Conservation (phyloP, 331 rosid species). For the Ulmus americana region DNA sequence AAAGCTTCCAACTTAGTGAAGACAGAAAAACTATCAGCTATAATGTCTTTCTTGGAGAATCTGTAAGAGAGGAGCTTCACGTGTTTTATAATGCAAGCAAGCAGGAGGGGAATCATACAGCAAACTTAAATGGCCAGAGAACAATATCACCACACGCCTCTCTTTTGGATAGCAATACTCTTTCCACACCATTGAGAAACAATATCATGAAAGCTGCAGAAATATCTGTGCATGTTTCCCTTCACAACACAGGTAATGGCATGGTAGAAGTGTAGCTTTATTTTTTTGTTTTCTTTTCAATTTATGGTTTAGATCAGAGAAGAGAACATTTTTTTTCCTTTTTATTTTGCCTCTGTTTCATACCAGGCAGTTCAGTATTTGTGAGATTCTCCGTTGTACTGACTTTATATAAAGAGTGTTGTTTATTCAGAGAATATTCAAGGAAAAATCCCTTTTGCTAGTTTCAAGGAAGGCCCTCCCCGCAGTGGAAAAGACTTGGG, state of each 20-base stretch:
- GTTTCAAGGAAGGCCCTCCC: conserved; percentile 33
- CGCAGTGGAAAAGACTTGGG: conserved; percentile 32
- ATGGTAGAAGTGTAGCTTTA: conserved; percentile 13
- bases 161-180: conserved; percentile 24
- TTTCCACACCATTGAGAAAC: conserved; percentile 34
- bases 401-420: conserved; percentile 28
- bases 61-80: conserved; percentile 67
- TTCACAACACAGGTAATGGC: conserved; percentile 45
- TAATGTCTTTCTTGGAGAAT: conserved; percentile 35
- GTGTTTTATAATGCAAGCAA: conserved; percentile 56
- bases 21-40: conserved; percentile 28
- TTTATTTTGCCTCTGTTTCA: conserved; percentile 8
- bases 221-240: conserved; percentile 30
- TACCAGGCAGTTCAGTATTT: conserved; percentile 14
- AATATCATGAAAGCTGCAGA: conserved; percentile 29
- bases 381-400: conserved; percentile 15
- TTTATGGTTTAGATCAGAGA: background rate
- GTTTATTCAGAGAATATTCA: conserved; percentile 49
- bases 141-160: conserved; percentile 35
- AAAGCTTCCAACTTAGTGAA: conserved; percentile 31
- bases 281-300: conserved; percentile 12
- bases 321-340: background rate
- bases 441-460: conserved; percentile 31
- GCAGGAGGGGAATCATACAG: conserved; percentile 23
- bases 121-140: conserved; percentile 34